These are phyloP conservation scores for Nothophoma quercina DNA, from an alignment of 2,329 filamentous ascomycete species.

Conservation along the genomic window DNA sequence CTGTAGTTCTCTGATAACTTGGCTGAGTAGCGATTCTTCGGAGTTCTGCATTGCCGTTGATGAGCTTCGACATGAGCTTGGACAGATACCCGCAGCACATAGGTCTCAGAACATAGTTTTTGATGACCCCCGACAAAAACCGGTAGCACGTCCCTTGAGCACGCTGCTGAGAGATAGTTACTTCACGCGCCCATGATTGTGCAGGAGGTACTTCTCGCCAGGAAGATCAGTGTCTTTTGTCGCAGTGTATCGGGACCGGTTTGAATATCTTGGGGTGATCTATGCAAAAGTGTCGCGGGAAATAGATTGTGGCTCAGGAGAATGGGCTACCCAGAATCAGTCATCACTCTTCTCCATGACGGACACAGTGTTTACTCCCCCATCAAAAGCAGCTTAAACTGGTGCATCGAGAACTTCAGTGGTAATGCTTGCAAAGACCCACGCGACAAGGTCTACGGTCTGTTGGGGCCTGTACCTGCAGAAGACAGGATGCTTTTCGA, in stretches of 20 bases:
- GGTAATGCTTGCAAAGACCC: background rate
- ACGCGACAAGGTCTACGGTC: conserved; percentile 1
- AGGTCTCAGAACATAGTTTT: background rate
- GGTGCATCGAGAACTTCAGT: background rate
- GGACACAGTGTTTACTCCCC: too few relatives aligned
- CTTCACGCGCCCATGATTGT: background rate
- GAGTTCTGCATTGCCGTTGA: too few relatives aligned
- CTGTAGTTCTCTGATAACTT: background rate
- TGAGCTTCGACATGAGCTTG: too few relatives aligned
- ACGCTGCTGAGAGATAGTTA: background rate
- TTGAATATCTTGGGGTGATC: background rate
- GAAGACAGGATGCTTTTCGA: background rate
- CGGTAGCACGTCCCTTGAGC: background rate
- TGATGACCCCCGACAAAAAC: background rate
- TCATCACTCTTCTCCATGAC: background rate
- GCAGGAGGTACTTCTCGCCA: background rate
- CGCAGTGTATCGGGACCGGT: background rate
- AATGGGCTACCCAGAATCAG: background rate
- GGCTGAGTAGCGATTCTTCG: background rate
- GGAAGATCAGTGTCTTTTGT: background rate
- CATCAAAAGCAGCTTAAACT: too few relatives aligned
- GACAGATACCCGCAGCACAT: too few relatives aligned
- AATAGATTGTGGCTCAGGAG: background rate
- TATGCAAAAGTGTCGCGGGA: background rate
- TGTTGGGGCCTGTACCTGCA: background rate